These are phyloP conservation scores for Candida adriatica DNA, from an alignment of 805 yeast genomes.

Conservation along the genomic window DNA sequence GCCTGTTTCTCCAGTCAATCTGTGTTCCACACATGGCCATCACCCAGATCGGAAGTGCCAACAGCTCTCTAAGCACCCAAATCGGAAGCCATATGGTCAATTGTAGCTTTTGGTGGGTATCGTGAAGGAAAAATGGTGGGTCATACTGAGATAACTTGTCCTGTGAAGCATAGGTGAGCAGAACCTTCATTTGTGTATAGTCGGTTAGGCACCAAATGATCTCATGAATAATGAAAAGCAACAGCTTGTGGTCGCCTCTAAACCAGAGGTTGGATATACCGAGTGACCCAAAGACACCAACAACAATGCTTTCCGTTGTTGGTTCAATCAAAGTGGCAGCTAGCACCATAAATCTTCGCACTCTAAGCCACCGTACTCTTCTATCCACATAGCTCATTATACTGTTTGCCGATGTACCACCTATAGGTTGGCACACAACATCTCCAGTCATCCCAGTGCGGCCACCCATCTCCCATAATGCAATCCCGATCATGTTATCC, in stretches of 20 bases:
- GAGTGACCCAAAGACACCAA: slow-evolving; percentile 61
- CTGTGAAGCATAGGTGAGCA: slow-evolving; percentile 28
- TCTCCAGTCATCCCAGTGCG: slow-evolving; percentile 77
- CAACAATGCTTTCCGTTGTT: slow-evolving; percentile 67
- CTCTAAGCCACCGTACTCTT: slow-evolving; percentile 79
- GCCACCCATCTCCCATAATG: slow-evolving; percentile 67
- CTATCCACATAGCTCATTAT: slow-evolving; percentile 55
- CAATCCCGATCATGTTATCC: slow-evolving; percentile 88
- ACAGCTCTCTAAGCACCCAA: slow-evolving; percentile 65
- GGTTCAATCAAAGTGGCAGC: slow-evolving; percentile 84
- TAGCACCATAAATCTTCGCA: slow-evolving; percentile 80
- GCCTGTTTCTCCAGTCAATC: slow-evolving; percentile 74
- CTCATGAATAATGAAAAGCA: slow-evolving; percentile 46
- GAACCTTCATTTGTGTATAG: slow-evolving; percentile 45
- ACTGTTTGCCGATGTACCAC: slow-evolving; percentile 29
- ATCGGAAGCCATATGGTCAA: slow-evolving; percentile 26
- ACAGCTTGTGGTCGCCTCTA: slow-evolving; percentile 26
- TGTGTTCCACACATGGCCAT: slow-evolving; percentile 71
- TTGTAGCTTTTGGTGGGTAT: slow-evolving; percentile 15
- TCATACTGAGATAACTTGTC: slow-evolving; percentile 12
- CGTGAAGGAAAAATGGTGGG: slow-evolving; percentile 26
- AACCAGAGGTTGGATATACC: slow-evolving; percentile 44
- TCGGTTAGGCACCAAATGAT: slow-evolving; percentile 60
- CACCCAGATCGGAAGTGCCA: slow-evolving; percentile 83
- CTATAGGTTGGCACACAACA: slow-evolving; percentile 69